Percentiles rank a stretch among this genome's conserved stretches.
These are phyloP conservation scores for Mucor mucedo DNA, from an alignment of 371 early-diverging fungal genomes.

Conservation along the genomic window DNA sequence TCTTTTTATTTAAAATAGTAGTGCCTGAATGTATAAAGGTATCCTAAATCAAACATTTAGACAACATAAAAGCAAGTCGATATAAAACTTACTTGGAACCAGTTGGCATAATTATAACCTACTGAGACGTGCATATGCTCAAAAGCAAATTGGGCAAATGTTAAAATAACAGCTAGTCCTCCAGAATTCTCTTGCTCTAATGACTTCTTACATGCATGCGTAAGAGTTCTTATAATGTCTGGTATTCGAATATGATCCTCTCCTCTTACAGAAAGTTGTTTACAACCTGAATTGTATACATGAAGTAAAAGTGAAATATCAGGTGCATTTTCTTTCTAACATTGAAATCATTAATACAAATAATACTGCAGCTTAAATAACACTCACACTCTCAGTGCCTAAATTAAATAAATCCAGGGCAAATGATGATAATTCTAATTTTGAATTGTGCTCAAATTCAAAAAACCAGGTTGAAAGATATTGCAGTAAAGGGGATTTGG, in stretches of 20 bases:
- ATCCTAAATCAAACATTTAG: constrained; percentile 1
- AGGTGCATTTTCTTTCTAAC: not conserved
- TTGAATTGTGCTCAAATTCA: constrained; percentile 13
- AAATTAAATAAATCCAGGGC: not conserved
- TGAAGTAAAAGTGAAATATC: constrained; percentile 16
- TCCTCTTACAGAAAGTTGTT: constrained; percentile 5
- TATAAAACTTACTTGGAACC: constrained; percentile 30
- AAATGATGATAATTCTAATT: not conserved
- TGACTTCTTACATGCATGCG: not conserved
- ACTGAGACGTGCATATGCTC: constrained; percentile 18
- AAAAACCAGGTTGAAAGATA: constrained; percentile 20
- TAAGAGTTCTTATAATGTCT: constrained; percentile 21
- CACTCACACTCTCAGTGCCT: not conserved
- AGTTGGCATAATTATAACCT: constrained; percentile 21
- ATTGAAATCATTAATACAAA: not conserved
- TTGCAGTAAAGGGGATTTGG: constrained; percentile 3
- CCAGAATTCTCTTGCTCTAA: constrained; percentile 6
- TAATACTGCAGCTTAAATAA: not conserved
- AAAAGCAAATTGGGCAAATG: constrained; percentile 24
- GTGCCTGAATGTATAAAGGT: constrained; percentile 19
- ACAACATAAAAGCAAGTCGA: not conserved
- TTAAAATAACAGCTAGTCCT: constrained; percentile 7
- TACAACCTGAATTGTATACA: constrained; percentile 16
- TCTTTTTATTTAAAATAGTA: constrained; percentile 12
- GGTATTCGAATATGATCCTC: constrained; percentile 12